Evolutionary conservation across 2,329 filamentous ascomycete species (phyloP).

Genomic region (Nemania abortiva): DNA sequence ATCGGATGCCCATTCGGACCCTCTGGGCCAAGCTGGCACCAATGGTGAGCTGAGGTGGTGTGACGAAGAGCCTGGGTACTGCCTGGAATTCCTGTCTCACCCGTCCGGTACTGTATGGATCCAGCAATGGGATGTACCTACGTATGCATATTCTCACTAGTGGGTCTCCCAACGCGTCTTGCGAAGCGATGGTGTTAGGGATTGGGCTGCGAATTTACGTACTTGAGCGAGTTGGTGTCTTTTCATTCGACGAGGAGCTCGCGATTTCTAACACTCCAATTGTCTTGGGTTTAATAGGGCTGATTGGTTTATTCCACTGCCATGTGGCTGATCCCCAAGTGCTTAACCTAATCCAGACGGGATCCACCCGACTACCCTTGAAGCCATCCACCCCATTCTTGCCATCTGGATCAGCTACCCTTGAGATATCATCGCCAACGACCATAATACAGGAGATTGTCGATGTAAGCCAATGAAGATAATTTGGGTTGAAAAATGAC

Average conservation of each 20-base stretch:
- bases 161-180: slow-evolving; percentile 4
- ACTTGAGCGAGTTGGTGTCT: neutral
- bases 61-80: slow-evolving; percentile 7
- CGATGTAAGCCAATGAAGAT: neutral
- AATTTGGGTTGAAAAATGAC: neutral
- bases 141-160: neutral
- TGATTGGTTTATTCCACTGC: slow-evolving; percentile 22
- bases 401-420: slow-evolving; percentile 1
- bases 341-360: slow-evolving; percentile 13
- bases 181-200: neutral
- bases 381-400: neutral
- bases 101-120: neutral
- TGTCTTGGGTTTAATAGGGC: neutral
- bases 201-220: slow-evolving; percentile 13
- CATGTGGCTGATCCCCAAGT: slow-evolving; percentile 10
- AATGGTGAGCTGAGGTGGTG: slow-evolving; percentile 37
- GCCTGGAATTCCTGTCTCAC: neutral
- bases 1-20: slow-evolving; percentile 14
- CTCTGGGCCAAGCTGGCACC: slow-evolving; percentile 27
- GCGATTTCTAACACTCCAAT: neutral
- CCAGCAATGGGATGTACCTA: neutral
- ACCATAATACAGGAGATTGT: neutral
- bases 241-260: slow-evolving; percentile 15
- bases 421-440: neutral
- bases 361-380: neutral